Conservation (phyloP, 2,329 filamentous ascomycete species). For the Colletotrichum tofieldiae region DNA sequence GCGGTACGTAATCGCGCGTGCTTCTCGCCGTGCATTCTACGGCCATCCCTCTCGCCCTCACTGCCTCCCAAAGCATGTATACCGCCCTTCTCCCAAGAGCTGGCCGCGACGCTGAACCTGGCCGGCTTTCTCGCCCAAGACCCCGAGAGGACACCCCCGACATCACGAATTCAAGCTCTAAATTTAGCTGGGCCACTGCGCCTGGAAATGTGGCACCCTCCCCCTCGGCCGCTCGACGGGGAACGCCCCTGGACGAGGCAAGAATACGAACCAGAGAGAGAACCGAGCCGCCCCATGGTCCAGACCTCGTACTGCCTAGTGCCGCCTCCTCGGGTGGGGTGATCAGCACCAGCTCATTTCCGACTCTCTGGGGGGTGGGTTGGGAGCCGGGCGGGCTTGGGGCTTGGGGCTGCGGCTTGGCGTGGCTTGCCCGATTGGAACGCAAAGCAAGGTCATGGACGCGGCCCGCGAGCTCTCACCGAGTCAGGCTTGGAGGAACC, state of each 20-base stretch:
- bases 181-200: conserved; percentile 18
- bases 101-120: background rate
- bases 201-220: conserved; percentile 18
- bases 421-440: background rate
- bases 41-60: background rate
- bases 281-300: conserved; percentile 13
- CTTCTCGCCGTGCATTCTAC: background rate
- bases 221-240: background rate
- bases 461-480: conserved; percentile 4
- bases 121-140: background rate
- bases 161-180: background rate
- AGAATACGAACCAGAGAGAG: conserved; percentile 26
- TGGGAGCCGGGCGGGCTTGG: background rate
- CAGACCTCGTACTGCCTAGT: conserved; percentile 28
- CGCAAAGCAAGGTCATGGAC: background rate
- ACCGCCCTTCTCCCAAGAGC: too few relatives aligned
- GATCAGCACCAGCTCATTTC: conserved; percentile 41
- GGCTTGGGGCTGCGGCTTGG: background rate
- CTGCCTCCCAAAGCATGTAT: background rate
- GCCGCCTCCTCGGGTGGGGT: conserved; percentile 11
- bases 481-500: background rate
- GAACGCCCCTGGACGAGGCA: background rate
- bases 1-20: background rate
- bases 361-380: conserved; percentile 21
- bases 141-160: background rate